Evolutionary conservation across 208 protist species (phyloP).

Genomic region (Acanthamoeba lugdunensis): DNA sequence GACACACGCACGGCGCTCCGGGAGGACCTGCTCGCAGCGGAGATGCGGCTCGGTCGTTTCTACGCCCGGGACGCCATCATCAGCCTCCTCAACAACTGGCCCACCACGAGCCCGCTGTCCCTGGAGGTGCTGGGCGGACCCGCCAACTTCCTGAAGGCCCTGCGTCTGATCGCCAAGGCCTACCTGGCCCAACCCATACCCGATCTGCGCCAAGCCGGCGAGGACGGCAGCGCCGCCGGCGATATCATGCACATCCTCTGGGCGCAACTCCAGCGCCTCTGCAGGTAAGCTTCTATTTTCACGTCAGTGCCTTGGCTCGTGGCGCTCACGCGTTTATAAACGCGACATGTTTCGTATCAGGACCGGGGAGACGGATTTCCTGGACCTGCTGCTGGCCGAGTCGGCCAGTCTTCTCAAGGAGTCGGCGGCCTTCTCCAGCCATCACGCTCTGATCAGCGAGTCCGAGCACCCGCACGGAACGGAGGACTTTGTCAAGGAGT

Average conservation of each 20-base stretch:
- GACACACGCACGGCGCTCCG: not conserved
- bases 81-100: constrained; percentile 61
- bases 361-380: not conserved
- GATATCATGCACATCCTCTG: constrained; percentile 33
- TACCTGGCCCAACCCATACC: constrained; percentile 52
- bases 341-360: not conserved
- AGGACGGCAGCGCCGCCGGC: not conserved
- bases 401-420: constrained; percentile 24
- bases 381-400: constrained; percentile 17
- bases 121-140: constrained; percentile 20
- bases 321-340: not conserved
- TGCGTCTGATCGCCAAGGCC: constrained; percentile 35
- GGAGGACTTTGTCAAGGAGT: constrained; percentile 20
- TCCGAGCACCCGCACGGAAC: constrained; percentile 29
- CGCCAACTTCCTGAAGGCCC: constrained; percentile 38
- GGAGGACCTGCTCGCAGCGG: not conserved
- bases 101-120: constrained; percentile 36
- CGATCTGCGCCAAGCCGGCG: not conserved
- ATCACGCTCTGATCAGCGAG: not conserved
- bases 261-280: constrained; percentile 27
- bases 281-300: not conserved
- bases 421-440: constrained; percentile 44
- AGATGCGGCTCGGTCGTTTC: constrained; percentile 39
- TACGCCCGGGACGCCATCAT: constrained; percentile 49
- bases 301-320: not conserved